Conservation (phyloP, 1,284 basidiomycete species). For the Earliella scabrosa region DNA sequence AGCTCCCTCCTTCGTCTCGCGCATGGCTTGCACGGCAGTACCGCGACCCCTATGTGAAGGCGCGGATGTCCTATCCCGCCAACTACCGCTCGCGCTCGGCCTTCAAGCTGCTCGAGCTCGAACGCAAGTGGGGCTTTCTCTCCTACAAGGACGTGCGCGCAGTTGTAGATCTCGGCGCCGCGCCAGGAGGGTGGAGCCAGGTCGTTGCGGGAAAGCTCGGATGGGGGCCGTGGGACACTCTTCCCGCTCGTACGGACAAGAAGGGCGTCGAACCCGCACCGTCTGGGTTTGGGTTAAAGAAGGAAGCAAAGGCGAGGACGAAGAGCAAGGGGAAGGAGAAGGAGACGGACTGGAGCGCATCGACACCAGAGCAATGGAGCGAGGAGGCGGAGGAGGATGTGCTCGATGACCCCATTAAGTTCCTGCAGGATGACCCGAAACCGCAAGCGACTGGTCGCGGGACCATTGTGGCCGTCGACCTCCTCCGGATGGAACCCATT, state of each 20-base stretch:
- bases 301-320: slow-evolving; percentile 4
- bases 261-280: background rate
- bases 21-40: slow-evolving; percentile 66
- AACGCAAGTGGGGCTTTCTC: slow-evolving; percentile 58
- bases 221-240: slow-evolving; percentile 23
- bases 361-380: too few species aligned
- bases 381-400: background rate
- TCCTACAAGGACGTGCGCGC: slow-evolving; percentile 52
- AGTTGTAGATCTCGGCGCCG: slow-evolving; percentile 85
- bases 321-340: background rate
- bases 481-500: slow-evolving; percentile 70
- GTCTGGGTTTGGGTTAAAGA: slow-evolving; percentile 19
- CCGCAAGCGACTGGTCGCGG: slow-evolving; percentile 42
- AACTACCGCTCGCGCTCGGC: slow-evolving; percentile 80
- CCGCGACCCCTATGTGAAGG: slow-evolving; percentile 70
- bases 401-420: slow-evolving; percentile 9
- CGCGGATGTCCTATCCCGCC: slow-evolving; percentile 48
- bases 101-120: slow-evolving; percentile 83
- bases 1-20: slow-evolving; percentile 22
- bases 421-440: slow-evolving; percentile 6
- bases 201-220: slow-evolving; percentile 67
- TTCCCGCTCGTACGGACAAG: background rate
- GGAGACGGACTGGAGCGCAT: slow-evolving; percentile 10
- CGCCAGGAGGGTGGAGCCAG: slow-evolving; percentile 90
- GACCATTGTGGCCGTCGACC: slow-evolving; percentile 75